Conservation (phyloP, 305 asterid species). For the Coffea humblotiana region DNA sequence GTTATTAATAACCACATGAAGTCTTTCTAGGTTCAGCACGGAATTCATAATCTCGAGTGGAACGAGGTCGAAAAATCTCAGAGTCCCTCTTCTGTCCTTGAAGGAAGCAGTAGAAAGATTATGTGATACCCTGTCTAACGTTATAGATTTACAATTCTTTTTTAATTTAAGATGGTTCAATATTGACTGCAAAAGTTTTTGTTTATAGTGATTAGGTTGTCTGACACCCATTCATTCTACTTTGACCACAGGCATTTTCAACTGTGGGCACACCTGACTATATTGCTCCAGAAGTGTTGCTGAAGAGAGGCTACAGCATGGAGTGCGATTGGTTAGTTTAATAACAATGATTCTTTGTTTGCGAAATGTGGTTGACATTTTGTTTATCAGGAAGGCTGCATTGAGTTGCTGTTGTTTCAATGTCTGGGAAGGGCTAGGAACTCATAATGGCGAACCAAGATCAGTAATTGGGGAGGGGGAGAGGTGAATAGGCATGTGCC, state of each 20-base stretch:
- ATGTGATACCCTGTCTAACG: not conserved
- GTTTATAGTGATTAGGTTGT: not conserved
- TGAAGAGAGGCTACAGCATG: slow-evolving; percentile 93
- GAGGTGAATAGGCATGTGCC: not conserved
- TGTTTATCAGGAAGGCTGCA: not conserved
- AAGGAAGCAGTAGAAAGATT: not conserved
- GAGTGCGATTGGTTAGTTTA: slow-evolving; percentile 92
- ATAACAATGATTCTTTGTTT: not conserved
- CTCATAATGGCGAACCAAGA: slow-evolving; percentile 5
- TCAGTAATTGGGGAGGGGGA: not conserved
- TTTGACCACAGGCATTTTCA: slow-evolving; percentile 73
- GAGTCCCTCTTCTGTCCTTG: not conserved
- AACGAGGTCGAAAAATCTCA: not conserved
- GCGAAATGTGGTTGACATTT: not conserved
- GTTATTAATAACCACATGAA: not conserved
- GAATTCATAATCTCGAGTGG: not conserved
- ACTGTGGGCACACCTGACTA: slow-evolving; percentile 97
- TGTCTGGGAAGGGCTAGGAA: not conserved
- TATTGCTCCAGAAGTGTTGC: slow-evolving; percentile 89
- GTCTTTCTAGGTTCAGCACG: not conserved
- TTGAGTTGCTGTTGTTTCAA: not conserved
- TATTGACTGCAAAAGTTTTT: not conserved
- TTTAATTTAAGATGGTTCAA: not conserved
- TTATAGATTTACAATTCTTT: not conserved
- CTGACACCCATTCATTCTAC: slow-evolving; percentile 18